A percentile compares a stretch with the other conserved stretches of the same genome.
Conservation (phyloP, 108 stramenopile species). For the Chaetoceros tenuissimus region DNA sequence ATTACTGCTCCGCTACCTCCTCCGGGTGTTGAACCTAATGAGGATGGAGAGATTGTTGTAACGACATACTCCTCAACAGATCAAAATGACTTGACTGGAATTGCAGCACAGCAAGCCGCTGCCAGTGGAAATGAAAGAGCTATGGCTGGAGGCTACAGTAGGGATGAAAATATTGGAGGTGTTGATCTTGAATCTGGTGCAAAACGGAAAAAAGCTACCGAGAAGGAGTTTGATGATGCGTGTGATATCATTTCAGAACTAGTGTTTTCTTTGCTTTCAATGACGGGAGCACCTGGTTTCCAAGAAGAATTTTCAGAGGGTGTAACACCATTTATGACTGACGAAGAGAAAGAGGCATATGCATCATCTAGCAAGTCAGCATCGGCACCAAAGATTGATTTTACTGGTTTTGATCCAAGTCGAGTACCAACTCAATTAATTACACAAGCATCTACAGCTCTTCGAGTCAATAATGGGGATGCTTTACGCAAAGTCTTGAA, state of each 20-base stretch:
- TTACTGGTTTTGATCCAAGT: slow-evolving; percentile 71
- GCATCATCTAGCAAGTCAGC: slow-evolving; percentile 11
- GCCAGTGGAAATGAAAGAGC: background rate
- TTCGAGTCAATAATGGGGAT: slow-evolving; percentile 50
- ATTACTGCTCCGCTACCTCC: slow-evolving; percentile 53
- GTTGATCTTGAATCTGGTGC: slow-evolving; percentile 6
- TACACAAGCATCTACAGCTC: slow-evolving; percentile 35
- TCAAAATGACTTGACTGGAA: slow-evolving; percentile 72
- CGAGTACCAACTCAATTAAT: slow-evolving; percentile 52
- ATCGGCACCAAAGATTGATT: slow-evolving; percentile 36
- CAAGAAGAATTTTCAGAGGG: slow-evolving; percentile 34
- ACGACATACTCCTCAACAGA: slow-evolving; percentile 76
- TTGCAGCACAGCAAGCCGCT: slow-evolving; percentile 34
- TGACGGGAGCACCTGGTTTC: slow-evolving; percentile 80
- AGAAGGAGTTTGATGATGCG: slow-evolving; percentile 48
- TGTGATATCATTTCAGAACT: slow-evolving; percentile 55
- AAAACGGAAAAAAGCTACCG: slow-evolving; percentile 22
- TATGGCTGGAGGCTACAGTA: background rate
- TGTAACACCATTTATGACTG: slow-evolving; percentile 4
- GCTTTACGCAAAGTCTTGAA: slow-evolving; percentile 59
- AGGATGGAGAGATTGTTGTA: slow-evolving; percentile 72
- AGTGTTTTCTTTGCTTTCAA: slow-evolving; percentile 44
- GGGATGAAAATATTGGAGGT: slow-evolving; percentile 3
- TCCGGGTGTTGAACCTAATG: slow-evolving; percentile 45
- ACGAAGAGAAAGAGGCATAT: slow-evolving; percentile 14